phyloP scores from a whole-genome alignment of 257 asterid species.

The Solanum chilense region DNA sequence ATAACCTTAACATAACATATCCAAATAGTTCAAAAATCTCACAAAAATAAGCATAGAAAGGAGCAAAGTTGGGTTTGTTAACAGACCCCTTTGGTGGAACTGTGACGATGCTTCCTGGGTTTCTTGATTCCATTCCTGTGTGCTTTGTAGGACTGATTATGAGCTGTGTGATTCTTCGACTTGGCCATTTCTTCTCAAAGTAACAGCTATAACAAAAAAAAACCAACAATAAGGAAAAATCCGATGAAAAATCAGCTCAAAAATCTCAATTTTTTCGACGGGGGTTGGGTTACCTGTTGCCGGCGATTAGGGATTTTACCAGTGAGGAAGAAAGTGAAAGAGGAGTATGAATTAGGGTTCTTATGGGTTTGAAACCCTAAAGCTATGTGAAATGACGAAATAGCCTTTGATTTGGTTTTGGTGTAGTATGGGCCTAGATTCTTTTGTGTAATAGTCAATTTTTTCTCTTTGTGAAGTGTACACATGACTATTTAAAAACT shows the following conservation, averaged over 20 bases:
- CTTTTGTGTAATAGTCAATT: background rate
- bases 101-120: conserved; percentile 63
- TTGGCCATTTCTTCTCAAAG: conserved; percentile 49
- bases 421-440: background rate
- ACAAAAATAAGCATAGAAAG: background rate
- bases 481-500: background rate
- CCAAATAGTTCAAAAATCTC: background rate
- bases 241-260: background rate
- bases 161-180: conserved; percentile 92
- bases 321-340: background rate
- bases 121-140: conserved; percentile 90
- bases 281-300: background rate
- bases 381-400: background rate
- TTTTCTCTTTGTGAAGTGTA: background rate
- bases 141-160: conserved; percentile 81
- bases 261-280: background rate
- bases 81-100: conserved; percentile 74
- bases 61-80: background rate
- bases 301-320: background rate
- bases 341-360: background rate
- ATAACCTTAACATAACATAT: background rate
- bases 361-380: background rate
- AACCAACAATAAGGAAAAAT: background rate
- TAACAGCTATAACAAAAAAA: background rate
- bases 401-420: background rate